Base-by-base conservation (phyloP, 352 stramenopile species). In the Pythium biforme region DNA sequence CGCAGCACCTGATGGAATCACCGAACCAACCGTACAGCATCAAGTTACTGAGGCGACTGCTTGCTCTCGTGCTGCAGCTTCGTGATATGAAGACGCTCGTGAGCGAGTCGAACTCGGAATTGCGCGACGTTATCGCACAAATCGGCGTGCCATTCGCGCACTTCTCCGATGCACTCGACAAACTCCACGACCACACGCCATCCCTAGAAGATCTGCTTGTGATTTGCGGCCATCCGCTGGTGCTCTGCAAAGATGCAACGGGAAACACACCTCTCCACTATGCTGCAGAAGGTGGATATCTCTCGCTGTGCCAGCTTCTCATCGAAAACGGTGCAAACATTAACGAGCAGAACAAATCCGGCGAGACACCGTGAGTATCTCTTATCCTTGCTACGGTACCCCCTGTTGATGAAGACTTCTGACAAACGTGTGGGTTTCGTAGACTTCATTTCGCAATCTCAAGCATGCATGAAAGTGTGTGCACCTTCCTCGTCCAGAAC, bases 371-470 rank as follows among this genome's bases (percentile, higher is more conserved):
- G 84, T 91, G 79, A 11, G 78, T 77, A 5, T 20, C 27, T 55
- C 9, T 25, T 17, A 17, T 17, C 15, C 3, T 17, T 33, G 43
- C 26, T 23, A n/a, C n/a, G n/a, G n/a, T n/a, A n/a, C n/a, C n/a
- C n/a, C n/a, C n/a, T n/a, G n/a, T n/a, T n/a, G n/a, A n/a, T n/a
- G n/a, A n/a, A n/a, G n/a, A n/a, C n/a, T n/a, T n/a, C n/a, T n/a
- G 10, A 41, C 43, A 34, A 17, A 12, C 43, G 6, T 29, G 20
- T 50, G 62, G 45, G 20, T 51, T 49, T 31, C 12, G 6, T 54
- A 93, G 83, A 3, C 68, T 93, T 8, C 84, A 93, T 53, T 93
- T 90, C 68, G 84, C 84, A 11, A 90, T 92, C 39, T 89, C 84
- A 23, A 93, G 84, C 37, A 80, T 79, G 64, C 82, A 88, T 33